Evolutionary conservation across 1,139 yeast species (phyloP), one percentile per base, ranked within the genome.

Genomic region (Zygosaccharomyces sapae): DNA sequence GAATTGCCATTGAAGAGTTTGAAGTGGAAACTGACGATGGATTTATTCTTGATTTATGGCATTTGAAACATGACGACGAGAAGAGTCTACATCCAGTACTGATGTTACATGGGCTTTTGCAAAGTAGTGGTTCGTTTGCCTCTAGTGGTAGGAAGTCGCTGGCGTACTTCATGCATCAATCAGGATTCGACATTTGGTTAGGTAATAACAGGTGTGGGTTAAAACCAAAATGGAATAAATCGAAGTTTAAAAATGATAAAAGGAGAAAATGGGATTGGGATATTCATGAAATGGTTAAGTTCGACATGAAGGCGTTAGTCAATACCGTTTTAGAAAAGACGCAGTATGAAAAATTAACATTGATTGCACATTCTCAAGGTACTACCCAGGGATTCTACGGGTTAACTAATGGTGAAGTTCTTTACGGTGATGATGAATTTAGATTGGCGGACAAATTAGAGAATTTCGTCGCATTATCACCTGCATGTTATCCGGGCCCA

Each of bases 141-240:
- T 82, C 95, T 0, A 72, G 86, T 13, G 97, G 97, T 0, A 71
- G 73, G 47, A 79, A 86, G 49, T 85, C 95, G 5, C 63, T 92
- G 44, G 94, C 94, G 0, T 81, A 80, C 55, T 76, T 72, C 55
- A 70, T 90, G 25, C 67, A 73, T 37, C 70, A 75, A 20, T 49
- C 53, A 29, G 96, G 96, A 0, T 88, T 75, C 62, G 97, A 92
- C 58, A 92, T 92, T 1, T 92, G 97, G 97, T 67, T 92, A 46
- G 97, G 97, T 1, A 89, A 90, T 62, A 90, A 90, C 62, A 70
- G 98, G 50, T 81, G 95, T 52, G 94, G 96, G 30, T 87, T 89
- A 63, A 72, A 75, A 36, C 87, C 95, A 0, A 70, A 74, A 46
- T 63, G 66, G 65, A 46, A 53, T 34, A 94, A 86, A 64, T 60